Evolutionary conservation across 345 rosid species (phyloP), one percentile per base, ranked within the genome.

Genomic region (Boechera divaricarpa): DNA sequence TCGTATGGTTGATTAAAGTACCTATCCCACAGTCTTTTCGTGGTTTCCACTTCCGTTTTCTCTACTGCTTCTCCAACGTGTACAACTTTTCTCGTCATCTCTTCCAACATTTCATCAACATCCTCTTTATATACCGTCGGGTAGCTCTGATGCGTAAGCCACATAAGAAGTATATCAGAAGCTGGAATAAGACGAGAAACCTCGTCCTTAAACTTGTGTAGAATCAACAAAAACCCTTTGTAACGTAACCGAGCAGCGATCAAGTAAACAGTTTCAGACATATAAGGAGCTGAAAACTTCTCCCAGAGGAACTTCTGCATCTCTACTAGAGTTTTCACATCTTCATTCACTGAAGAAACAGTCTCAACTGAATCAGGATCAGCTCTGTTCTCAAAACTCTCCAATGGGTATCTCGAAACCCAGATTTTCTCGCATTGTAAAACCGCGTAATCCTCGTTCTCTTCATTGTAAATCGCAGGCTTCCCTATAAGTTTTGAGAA

Each of bases 131-230:
- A 94, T 21, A 78, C 86, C 45, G 85, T 86, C 36, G 98, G 95
- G 73, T 89, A 94, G 77, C 97, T 94, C 93, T 89, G 88, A 77
- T 89, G 98, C 7, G 93, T 86, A 11, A 90, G 79, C 91, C 91
- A 88, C 92, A 94, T 89, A n/a, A 94, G 81, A 29, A 87, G 63
- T 70, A 91, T 86, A 79, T 94, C 97, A 57, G 73, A 69, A 83
- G 87, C 74, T 38, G 95, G 97, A 79, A 89, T 85, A 7, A 91
- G 82, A 24, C 74, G 74, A 32, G 83, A 75, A 54, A 83, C 36
- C 63, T 79, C 87, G 47, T 85, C 89, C 1, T 79, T 66, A 26
- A 83, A 82, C 57, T 80, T 92, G 24, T 80, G 79, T 73, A 89
- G 47, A 45, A 92, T 60, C 44, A 72, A 81, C 86, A 90, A 73